Conservation (phyloP, 148 eudicot genomes). For the Hydrangea macrophylla region DNA sequence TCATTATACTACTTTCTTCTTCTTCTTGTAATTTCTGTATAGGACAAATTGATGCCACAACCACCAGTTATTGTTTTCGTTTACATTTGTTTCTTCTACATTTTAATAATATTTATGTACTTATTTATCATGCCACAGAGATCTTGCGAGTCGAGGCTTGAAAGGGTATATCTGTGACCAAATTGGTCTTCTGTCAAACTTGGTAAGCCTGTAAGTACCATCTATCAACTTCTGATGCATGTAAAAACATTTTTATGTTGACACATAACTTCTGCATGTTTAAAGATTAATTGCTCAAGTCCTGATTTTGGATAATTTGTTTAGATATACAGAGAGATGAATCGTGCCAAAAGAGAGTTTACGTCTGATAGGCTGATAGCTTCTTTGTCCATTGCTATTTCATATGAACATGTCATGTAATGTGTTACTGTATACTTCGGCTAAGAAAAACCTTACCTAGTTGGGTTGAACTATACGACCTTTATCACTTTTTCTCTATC, state of each 20-base stretch:
- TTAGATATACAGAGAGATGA: neutral
- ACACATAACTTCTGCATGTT: neutral
- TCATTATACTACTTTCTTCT: too few species aligned
- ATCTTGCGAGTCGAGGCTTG: conserved; percentile 92
- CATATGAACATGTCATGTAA: too few species aligned
- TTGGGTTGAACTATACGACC: too few species aligned
- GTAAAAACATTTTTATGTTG: neutral
- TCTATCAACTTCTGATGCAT: conserved; percentile 11
- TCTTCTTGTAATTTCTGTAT: neutral
- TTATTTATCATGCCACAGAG: too few species aligned
- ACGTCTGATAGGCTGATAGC: too few species aligned
- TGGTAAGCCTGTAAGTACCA: conserved; percentile 95
- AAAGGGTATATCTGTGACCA: conserved; percentile 80
- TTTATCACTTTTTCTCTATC: too few species aligned
- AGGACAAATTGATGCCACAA: neutral
- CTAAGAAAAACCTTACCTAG: too few species aligned
- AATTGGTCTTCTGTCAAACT: conserved; percentile 66
- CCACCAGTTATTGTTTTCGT: neutral
- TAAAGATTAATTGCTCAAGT: neutral
- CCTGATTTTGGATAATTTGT: neutral
- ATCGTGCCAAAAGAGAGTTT: neutral
- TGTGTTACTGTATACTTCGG: too few species aligned
- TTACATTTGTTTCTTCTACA: too few species aligned
- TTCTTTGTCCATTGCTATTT: too few species aligned
- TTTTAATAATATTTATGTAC: too few species aligned